These are phyloP conservation scores for Rhododendron simsii DNA, from an alignment of 148 eudicot species.

Conservation along the genomic window DNA sequence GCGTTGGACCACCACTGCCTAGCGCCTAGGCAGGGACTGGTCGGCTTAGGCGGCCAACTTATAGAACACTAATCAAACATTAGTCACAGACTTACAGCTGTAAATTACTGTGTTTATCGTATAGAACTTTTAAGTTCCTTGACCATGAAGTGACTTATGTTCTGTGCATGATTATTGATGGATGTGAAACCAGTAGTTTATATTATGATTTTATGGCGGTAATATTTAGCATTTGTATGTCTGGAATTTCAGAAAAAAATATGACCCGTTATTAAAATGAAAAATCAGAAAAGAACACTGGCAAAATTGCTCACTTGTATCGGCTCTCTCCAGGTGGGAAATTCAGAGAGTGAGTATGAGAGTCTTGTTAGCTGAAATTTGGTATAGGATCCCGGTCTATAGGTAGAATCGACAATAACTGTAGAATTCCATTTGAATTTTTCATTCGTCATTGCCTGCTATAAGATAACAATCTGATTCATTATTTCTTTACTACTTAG, in stretches of 20 bases:
- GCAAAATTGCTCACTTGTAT: neutral
- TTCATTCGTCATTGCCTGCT: neutral
- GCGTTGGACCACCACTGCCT: too few species aligned
- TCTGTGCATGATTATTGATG: neutral
- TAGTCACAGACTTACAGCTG: neutral
- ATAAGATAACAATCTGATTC: neutral
- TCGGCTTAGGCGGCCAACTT: too few species aligned
- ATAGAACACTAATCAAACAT: neutral
- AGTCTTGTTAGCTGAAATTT: neutral
- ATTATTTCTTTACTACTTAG: neutral
- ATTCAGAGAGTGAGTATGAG: neutral
- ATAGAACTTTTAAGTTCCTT: neutral
- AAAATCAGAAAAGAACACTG: too few species aligned
- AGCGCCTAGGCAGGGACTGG: too few species aligned
- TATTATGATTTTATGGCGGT: neutral
- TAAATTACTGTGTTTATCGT: neutral
- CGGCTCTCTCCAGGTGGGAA: neutral
- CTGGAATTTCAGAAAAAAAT: neutral
- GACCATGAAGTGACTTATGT: neutral
- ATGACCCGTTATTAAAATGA: neutral
- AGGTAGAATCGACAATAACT: neutral
- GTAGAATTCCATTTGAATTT: neutral
- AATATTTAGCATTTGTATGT: neutral
- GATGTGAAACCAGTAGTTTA: neutral
- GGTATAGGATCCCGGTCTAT: neutral